These are phyloP conservation scores for Acacia melanoxylon DNA, from an alignment of 306 rosid species.

Conservation along the genomic window DNA sequence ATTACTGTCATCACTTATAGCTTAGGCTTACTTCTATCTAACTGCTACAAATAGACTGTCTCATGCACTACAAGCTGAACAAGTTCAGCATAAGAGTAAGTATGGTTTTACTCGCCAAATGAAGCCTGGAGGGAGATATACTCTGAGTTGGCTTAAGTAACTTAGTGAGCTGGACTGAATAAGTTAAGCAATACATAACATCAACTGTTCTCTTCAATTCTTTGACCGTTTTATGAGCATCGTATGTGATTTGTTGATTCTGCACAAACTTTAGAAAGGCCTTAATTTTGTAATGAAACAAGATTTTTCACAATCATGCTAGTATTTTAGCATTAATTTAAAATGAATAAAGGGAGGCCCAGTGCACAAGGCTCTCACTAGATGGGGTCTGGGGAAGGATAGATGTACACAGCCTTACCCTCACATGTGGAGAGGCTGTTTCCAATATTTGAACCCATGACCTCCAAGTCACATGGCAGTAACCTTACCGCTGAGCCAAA, in stretches of 20 bases:
- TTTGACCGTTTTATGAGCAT: constrained; percentile 4
- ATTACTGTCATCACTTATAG: constrained; percentile 19
- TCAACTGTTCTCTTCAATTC: not conserved
- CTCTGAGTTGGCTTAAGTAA: constrained; percentile 23
- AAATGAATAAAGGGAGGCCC: not conserved
- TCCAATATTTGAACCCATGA: no score
- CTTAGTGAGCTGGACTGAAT: not conserved
- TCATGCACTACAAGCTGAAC: constrained; percentile 9
- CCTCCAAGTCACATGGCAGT: no score
- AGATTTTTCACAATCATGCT: constrained; percentile 10
- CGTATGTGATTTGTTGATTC: constrained; percentile 15
- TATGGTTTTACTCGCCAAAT: constrained; percentile 22
- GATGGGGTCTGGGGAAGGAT: no score
- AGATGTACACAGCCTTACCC: no score
- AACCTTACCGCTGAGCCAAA: no score
- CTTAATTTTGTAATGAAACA: not conserved
- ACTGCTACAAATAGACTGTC: constrained; percentile 23
- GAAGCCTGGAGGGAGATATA: constrained; percentile 15
- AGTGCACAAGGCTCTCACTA: no score
- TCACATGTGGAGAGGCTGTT: no score
- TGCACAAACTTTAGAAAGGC: constrained; percentile 19
- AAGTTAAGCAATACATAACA: not conserved
- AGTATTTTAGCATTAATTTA: constrained; percentile 1
- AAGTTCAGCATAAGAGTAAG: constrained; percentile 19
- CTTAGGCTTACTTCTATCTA: constrained; percentile 15